Evolutionary conservation across 306 rosid genomes (phyloP).

Genomic region (Glycine latifolia): DNA sequence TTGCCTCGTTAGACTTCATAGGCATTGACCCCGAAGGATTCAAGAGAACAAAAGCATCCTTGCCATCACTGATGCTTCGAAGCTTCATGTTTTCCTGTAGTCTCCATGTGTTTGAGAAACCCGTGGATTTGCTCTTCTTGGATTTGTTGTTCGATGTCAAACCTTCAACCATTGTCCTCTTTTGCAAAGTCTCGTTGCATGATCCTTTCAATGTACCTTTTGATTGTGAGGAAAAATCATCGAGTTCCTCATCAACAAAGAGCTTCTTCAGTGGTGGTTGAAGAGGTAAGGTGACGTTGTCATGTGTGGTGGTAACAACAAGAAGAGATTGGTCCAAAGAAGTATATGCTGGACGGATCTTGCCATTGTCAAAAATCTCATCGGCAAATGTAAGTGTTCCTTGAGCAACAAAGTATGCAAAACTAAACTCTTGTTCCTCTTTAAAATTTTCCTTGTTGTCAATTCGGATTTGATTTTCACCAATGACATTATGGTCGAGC

Average conservation of each 20-base stretch:
- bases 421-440: not conserved
- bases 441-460: not conserved
- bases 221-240: too few species aligned
- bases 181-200: not conserved
- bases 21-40: not conserved
- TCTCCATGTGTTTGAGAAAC: not conserved
- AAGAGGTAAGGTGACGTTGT: not conserved
- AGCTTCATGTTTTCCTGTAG: not conserved
- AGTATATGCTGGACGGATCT: conserved; percentile 57
- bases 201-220: not conserved
- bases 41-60: not conserved
- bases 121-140: conserved; percentile 47
- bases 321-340: conserved; percentile 51
- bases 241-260: conserved; percentile 46
- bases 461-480: not conserved
- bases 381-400: conserved; percentile 58
- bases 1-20: conserved; percentile 52
- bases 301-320: conserved; percentile 16
- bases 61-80: conserved; percentile 41
- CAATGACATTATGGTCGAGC: too few species aligned
- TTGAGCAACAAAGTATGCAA: conserved; percentile 34
- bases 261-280: conserved; percentile 60
- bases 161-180: not conserved
- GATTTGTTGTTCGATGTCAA: not conserved
- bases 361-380: conserved; percentile 64